phyloP scores from a whole-genome alignment of 2,329 filamentous ascomycete species.

The Chalaropsis thielavioides region DNA sequence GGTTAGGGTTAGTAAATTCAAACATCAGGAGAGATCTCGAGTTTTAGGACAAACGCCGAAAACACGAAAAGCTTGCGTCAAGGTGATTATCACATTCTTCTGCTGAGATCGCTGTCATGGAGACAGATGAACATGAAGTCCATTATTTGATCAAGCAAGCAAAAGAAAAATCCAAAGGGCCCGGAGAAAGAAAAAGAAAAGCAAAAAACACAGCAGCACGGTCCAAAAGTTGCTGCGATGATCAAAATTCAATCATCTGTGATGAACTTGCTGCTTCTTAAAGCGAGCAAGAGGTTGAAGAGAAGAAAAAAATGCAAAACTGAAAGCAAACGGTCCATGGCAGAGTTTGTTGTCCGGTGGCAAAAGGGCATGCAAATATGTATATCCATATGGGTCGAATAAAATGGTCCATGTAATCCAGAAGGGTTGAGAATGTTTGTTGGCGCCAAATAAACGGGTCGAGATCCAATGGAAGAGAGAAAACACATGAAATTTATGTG shows the following conservation, averaged over 20 bases:
- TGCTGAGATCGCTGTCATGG: background rate
- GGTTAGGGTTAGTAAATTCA: background rate
- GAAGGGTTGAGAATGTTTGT: background rate
- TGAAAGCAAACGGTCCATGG: slow-evolving; percentile 13
- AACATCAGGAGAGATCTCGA: background rate
- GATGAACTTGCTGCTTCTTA: background rate
- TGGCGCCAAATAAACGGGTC: slow-evolving; percentile 6
- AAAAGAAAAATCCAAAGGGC: background rate
- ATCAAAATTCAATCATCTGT: slow-evolving; percentile 3
- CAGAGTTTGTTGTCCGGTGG: slow-evolving; percentile 6
- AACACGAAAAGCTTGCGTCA: background rate
- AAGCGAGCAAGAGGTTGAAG: background rate
- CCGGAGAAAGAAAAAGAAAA: background rate
- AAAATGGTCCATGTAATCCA: slow-evolving; percentile 6
- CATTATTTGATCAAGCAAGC: background rate
- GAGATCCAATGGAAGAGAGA: background rate
- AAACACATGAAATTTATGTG: slow-evolving; percentile 5
- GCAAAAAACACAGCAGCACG: background rate
- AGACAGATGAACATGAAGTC: background rate
- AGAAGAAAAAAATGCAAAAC: background rate
- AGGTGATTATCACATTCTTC: background rate
- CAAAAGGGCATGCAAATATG: background rate
- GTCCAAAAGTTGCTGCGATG: background rate
- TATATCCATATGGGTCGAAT: background rate
- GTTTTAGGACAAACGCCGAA: background rate